Conservation (phyloP, 495 filamentous ascomycete genomes). For the Peziza echinospora region DNA sequence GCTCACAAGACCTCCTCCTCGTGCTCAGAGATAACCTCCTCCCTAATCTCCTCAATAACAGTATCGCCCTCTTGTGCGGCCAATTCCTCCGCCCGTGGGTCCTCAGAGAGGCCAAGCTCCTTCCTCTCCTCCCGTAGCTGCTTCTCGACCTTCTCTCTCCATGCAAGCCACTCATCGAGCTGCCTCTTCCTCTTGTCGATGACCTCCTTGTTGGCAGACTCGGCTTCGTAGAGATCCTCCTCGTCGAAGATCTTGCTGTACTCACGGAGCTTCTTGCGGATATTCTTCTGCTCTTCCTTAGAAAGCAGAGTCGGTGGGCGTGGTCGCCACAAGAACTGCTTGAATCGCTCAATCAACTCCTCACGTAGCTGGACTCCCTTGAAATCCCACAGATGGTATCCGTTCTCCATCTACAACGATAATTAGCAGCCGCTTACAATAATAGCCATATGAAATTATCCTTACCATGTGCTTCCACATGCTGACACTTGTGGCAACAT, state of each 20-base stretch:
- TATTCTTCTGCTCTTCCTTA: slow-evolving; percentile 87
- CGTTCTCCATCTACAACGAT: slow-evolving; percentile 72
- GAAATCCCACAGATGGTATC: slow-evolving; percentile 96
- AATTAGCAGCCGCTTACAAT: slow-evolving; percentile 21
- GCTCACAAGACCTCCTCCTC: slow-evolving; percentile 13
- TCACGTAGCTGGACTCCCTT: slow-evolving; percentile 72
- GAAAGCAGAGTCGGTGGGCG: slow-evolving; percentile 69
- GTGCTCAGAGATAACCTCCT: slow-evolving; percentile 43
- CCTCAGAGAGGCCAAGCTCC: slow-evolving; percentile 40
- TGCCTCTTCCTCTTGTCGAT: slow-evolving; percentile 67
- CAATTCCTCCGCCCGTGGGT: slow-evolving; percentile 27
- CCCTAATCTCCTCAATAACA: slow-evolving; percentile 83
- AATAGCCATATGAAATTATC: slow-evolving; percentile 1
- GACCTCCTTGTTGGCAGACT: slow-evolving; percentile 77
- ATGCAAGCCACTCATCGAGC: slow-evolving; percentile 76
- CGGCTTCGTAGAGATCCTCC: slow-evolving; percentile 77
- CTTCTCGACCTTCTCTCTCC: slow-evolving; percentile 52
- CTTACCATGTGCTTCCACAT: slow-evolving; percentile 88
- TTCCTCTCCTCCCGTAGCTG: slow-evolving; percentile 51
- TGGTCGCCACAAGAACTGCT: slow-evolving; percentile 87
- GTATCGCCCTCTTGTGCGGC: slow-evolving; percentile 51
- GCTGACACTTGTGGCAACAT: slow-evolving; percentile 74
- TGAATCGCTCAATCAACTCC: slow-evolving; percentile 88
- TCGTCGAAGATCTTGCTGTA: slow-evolving; percentile 88
- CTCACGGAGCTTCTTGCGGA: slow-evolving; percentile 95